Evolutionary conservation across 225 moss, liverwort and hornwort species (phyloP).

Genomic region (Pleurozium schreberi): DNA sequence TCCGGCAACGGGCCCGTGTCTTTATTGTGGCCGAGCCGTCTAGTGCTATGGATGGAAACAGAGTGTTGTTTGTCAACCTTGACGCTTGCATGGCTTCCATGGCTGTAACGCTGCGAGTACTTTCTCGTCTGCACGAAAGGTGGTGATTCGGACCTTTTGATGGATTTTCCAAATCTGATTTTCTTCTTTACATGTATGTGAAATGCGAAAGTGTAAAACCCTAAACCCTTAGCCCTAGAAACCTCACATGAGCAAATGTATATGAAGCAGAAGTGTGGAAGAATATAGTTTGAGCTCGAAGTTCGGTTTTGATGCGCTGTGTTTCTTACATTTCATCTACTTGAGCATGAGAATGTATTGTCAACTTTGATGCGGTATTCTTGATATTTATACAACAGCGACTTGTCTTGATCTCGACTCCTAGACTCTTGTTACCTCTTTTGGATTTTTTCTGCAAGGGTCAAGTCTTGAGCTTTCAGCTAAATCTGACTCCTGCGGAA

Average conservation of each 20-base stretch:
- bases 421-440: neutral
- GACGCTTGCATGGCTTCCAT: conserved; percentile 99
- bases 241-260: neutral
- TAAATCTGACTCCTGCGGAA: neutral
- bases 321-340: neutral
- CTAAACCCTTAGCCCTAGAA: neutral
- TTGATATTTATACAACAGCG: neutral
- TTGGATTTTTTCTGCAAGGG: neutral
- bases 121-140: conserved; percentile 76
- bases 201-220: neutral
- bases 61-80: conserved; percentile 80
- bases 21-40: conserved; percentile 88
- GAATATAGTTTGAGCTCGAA: neutral
- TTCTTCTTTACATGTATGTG: neutral
- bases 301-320: neutral
- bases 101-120: conserved; percentile 75
- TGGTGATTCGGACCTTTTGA: conserved; percentile 2
- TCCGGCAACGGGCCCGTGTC: conserved; percentile 82
- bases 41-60: conserved; percentile 27
- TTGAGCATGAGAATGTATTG: neutral
- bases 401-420: neutral
- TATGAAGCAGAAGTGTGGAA: neutral
- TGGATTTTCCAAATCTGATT: neutral
- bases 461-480: neutral
- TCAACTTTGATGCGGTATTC: neutral